These are phyloP conservation scores for Talaromyces amestolkiae DNA, from an alignment of 2,329 filamentous ascomycete species.

Conservation along the genomic window DNA sequence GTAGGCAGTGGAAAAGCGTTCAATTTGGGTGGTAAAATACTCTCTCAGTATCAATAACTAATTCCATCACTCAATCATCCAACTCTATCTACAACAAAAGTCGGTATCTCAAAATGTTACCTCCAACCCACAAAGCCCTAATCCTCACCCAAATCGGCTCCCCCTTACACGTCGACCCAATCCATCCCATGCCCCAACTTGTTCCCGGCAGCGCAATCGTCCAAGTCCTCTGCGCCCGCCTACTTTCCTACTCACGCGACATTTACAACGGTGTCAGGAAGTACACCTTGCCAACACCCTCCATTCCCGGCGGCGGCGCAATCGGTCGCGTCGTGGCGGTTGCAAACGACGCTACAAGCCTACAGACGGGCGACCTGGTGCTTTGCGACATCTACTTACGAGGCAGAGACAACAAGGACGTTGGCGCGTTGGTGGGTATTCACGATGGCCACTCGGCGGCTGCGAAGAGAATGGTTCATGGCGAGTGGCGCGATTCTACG, in stretches of 20 bases:
- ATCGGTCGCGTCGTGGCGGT: constrained; percentile 14
- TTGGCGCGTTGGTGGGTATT: constrained; percentile 7
- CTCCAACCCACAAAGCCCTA: constrained; percentile 15
- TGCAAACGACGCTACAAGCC: constrained; percentile 1
- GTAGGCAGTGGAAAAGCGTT: too few species aligned
- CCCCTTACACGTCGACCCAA: not conserved
- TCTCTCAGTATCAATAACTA: too few species aligned
- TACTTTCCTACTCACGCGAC: constrained; percentile 13
- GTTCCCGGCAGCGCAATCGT: constrained; percentile 14
- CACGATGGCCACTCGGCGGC: constrained; percentile 7
- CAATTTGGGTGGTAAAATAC: too few species aligned
- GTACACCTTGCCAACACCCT: constrained; percentile 12
- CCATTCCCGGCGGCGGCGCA: constrained; percentile 9
- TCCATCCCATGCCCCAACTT: constrained; percentile 1
- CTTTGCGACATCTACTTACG: constrained; percentile 7
- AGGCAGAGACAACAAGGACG: not conserved
- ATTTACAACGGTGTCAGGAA: constrained; percentile 16
- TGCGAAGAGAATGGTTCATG: constrained; percentile 14
- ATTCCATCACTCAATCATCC: not conserved
- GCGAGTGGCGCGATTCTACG: constrained; percentile 15
- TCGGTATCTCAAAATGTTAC: not conserved
- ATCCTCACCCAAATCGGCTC: constrained; percentile 7
- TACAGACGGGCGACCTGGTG: constrained; percentile 17
- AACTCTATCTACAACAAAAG: not conserved
- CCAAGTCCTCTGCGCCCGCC: not conserved